Conservation (phyloP, 129 eudicot genomes). For the Arctium minus region DNA sequence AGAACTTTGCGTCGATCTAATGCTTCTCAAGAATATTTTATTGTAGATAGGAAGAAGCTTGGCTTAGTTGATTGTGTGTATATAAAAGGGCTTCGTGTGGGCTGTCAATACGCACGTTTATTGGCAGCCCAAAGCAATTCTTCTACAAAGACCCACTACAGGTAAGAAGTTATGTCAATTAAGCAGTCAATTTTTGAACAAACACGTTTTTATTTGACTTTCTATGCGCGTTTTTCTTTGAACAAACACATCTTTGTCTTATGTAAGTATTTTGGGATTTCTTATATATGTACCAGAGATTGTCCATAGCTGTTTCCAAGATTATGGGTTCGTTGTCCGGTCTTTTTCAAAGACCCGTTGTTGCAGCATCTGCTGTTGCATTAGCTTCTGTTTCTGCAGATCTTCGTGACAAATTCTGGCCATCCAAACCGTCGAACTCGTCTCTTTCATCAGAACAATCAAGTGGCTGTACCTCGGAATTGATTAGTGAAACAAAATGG, state of each 20-base stretch:
- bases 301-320: conserved; percentile 22
- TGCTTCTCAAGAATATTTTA: conserved; percentile 11
- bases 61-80: conserved; percentile 25
- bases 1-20: background rate
- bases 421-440: conserved; percentile 37
- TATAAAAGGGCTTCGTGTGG: conserved; percentile 17
- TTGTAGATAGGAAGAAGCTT: conserved; percentile 30
- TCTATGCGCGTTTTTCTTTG: conserved; percentile 12
- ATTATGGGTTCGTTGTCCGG: conserved; percentile 81
- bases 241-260: conserved; percentile 10
- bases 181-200: conserved; percentile 23
- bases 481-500: conserved; percentile 27
- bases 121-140: conserved; percentile 45
- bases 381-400: conserved; percentile 86
- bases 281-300: conserved; percentile 29
- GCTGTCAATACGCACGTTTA: conserved; percentile 45
- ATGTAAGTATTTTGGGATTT: conserved; percentile 4
- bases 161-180: conserved; percentile 20
- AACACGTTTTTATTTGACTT: conserved; percentile 20
- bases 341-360: conserved; percentile 74
- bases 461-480: conserved; percentile 26
- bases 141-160: conserved; percentile 28
- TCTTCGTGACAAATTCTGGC: conserved; percentile 62
- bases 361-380: conserved; percentile 96
- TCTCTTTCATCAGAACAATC: conserved; percentile 42